These are phyloP conservation scores for Aechmea fasciata DNA, from an alignment of 176 grass and related monocot species.

Conservation along the genomic window DNA sequence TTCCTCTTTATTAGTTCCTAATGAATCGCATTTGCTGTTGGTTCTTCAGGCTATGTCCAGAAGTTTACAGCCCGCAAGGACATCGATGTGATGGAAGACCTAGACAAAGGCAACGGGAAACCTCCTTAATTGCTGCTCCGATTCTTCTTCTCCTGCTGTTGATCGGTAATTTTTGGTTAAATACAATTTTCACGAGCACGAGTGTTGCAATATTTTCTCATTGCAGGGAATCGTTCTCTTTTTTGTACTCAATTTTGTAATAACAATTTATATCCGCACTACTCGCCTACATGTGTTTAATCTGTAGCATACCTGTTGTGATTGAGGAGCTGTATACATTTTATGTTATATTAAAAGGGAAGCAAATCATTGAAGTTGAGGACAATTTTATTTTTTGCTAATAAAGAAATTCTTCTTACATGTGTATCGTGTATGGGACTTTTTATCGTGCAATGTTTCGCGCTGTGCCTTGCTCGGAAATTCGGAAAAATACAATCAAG, in stretches of 20 bases:
- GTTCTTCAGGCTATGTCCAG: conserved; percentile 73
- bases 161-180: conserved; percentile 14
- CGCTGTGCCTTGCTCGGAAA: too few species aligned
- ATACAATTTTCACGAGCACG: not conserved
- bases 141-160: not conserved
- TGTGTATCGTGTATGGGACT: too few species aligned
- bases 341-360: too few species aligned
- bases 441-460: too few species aligned
- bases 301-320: not conserved
- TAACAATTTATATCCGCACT: too few species aligned
- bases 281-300: too few species aligned
- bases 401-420: too few species aligned
- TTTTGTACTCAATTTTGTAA: too few species aligned
- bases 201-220: not conserved
- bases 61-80: conserved; percentile 74
- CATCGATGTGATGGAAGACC: conserved; percentile 71
- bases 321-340: too few species aligned
- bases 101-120: conserved; percentile 63
- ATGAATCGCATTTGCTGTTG: conserved; percentile 10
- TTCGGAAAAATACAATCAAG: too few species aligned
- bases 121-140: conserved; percentile 37
- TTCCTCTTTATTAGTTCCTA: conserved; percentile 3
- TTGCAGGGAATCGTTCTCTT: not conserved
- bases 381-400: too few species aligned
- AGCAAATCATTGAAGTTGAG: too few species aligned